A percentile compares a stretch with the other conserved stretches of the same genome.
These are phyloP conservation scores for Hyparrhenia diplandra DNA, from an alignment of 176 grass and related monocot species.

Conservation along the genomic window DNA sequence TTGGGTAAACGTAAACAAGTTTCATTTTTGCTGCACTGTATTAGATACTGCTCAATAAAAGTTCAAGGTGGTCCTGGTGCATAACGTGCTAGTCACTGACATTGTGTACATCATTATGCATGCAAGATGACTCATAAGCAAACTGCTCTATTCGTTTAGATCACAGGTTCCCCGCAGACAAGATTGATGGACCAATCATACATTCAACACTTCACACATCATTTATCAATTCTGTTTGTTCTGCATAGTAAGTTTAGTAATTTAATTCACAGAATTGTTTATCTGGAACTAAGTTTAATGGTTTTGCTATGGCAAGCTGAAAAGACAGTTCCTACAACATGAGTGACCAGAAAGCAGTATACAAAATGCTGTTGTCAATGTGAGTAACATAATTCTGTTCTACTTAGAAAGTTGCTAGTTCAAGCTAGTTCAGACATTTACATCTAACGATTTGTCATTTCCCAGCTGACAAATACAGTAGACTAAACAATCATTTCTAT, in stretches of 20 bases:
- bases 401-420: not conserved
- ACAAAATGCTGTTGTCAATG: not conserved
- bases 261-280: not conserved
- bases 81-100: not conserved
- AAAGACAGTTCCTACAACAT: not conserved
- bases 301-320: not conserved
- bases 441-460: not conserved
- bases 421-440: not conserved
- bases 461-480: not conserved
- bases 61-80: not conserved
- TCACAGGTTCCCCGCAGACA: not conserved
- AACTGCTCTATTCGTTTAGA: not conserved
- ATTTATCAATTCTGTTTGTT: not conserved
- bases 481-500: not conserved
- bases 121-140: not conserved
- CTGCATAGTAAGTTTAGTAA: not conserved
- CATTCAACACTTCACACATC: not conserved
- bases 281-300: not conserved
- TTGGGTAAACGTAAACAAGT: not conserved
- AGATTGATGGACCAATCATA: not conserved
- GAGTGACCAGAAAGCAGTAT: not conserved
- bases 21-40: not conserved
- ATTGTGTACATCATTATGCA: not conserved
- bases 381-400: not conserved
- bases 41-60: not conserved